Base-by-base conservation (phyloP, 495 filamentous ascomycete species). In the Podospora australis region DNA sequence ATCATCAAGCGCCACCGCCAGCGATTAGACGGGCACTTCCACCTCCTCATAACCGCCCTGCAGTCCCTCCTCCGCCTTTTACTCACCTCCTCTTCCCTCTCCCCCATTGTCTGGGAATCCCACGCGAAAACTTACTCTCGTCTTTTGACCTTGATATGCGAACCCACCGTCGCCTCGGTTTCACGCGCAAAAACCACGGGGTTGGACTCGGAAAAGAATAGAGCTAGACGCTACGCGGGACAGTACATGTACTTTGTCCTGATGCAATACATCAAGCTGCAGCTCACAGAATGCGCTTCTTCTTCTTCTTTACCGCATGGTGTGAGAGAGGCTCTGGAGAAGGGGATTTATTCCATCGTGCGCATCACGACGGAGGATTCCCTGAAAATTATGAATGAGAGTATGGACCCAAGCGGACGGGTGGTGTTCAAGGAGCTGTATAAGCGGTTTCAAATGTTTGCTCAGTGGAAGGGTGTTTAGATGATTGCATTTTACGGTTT, bases 171-270 rank as follows among this genome's bases (percentile, higher is more conserved):
- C 13, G 88, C 82, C 0, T 84, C 84, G 4, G 82, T 89, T 1
- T 69, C 81, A 4, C 70, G 75, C 11, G 63, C 71, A n/a, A 49
- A 59, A 21, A 74, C 62, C 34, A 64, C 55, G 42, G 53, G 26
- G 13, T 74, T 96, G 13, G 83, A 80, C 42, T 88, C 90, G 47
- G 81, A 87, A 47, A 84, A 83, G 6, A 85, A 87, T 53, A 82
- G 79, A 44, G 87, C 86, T 22, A 83, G 83, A 60, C 77, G 80
- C 6, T 84, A 83, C 53, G 86, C 85, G 0, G 86, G 86, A 0
- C 80, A 85, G 63, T 78, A 87, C 66, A 74, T 92, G 60, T 82
- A 81, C 58, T 78, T 81, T 43, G 64, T 94, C 19, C 66, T 95
- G 25, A 81, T 81, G 69, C 69, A 79, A 47, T 95, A 90, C 59